Evolutionary conservation across 352 stramenopile genomes (phyloP).

Genomic region (Phytophthora sp.): DNA sequence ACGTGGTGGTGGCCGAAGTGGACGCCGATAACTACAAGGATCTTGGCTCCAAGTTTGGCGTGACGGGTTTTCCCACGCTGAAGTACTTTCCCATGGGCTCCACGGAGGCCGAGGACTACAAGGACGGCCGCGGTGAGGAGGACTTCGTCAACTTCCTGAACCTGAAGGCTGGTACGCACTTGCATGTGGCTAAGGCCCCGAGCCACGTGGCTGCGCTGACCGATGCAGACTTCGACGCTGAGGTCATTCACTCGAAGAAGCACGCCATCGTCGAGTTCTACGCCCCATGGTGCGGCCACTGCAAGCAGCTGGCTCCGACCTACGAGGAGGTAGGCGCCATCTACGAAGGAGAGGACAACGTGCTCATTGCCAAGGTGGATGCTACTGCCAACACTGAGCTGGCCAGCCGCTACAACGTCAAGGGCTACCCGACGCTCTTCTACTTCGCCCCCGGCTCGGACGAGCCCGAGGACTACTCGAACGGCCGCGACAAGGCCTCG

Average conservation of each 20-base stretch:
- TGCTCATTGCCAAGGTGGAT: constrained; percentile 88
- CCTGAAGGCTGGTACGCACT: constrained; percentile 74
- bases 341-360: constrained; percentile 75
- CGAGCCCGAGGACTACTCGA: constrained; percentile 87
- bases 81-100: constrained; percentile 91
- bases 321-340: constrained; percentile 89
- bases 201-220: constrained; percentile 71
- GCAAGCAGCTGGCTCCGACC: constrained; percentile 89
- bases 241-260: constrained; percentile 86
- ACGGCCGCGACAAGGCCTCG: constrained; percentile 80
- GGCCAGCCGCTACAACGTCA: constrained; percentile 84
- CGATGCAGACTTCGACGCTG: constrained; percentile 72
- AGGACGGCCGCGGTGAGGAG: constrained; percentile 83
- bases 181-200: constrained; percentile 71
- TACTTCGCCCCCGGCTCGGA: constrained; percentile 87
- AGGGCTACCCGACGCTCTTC: constrained; percentile 92
- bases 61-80: constrained; percentile 93
- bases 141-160: constrained; percentile 83
- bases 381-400: constrained; percentile 68
- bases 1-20: constrained; percentile 89
- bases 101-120: constrained; percentile 87
- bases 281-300: constrained; percentile 95
- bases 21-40: constrained; percentile 90
- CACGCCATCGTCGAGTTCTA: constrained; percentile 94
- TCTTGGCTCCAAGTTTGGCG: constrained; percentile 81